These are phyloP conservation scores for Chaetomium cochliodes DNA, from an alignment of 495 filamentous ascomycete species.

Conservation along the genomic window DNA sequence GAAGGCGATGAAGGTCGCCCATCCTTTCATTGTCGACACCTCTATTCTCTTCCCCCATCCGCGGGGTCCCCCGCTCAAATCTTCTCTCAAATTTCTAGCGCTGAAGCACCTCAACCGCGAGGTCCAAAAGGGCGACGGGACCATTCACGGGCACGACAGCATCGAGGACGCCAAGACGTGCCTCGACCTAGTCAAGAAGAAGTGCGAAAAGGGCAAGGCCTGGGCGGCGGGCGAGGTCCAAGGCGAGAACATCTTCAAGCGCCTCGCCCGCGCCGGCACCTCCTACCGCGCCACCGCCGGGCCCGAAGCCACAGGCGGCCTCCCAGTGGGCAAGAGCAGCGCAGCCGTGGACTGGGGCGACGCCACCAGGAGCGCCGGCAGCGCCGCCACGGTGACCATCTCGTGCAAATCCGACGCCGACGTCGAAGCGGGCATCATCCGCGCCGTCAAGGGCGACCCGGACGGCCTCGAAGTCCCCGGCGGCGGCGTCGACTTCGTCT, in stretches of 20 bases:
- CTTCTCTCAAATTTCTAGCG: constrained; percentile 80
- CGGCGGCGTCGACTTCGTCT: constrained; percentile 81
- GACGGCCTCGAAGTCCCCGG: constrained; percentile 60
- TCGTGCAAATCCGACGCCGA: constrained; percentile 72
- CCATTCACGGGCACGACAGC: constrained; percentile 72
- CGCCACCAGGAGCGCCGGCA: constrained; percentile 68
- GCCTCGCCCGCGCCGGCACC: constrained; percentile 60
- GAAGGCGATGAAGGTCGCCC: constrained; percentile 75
- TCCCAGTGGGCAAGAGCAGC: constrained; percentile 60
- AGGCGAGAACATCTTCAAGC: constrained; percentile 83
- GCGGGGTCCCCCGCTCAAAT: constrained; percentile 51
- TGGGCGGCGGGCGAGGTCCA: constrained; percentile 77
- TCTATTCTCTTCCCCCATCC: constrained; percentile 71
- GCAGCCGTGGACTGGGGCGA: constrained; percentile 89
- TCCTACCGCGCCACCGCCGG: constrained; percentile 54
- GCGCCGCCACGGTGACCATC: constrained; percentile 67
- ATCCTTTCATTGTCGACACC: constrained; percentile 92
- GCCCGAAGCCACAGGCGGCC: constrained; percentile 45
- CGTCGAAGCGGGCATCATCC: constrained; percentile 66
- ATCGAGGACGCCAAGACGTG: constrained; percentile 89
- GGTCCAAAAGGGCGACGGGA: constrained; percentile 72
- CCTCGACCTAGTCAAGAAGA: constrained; percentile 88
- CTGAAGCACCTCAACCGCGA: constrained; percentile 77
- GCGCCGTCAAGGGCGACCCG: constrained; percentile 66
- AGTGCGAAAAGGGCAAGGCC: constrained; percentile 82